A percentile compares a stretch with the other conserved stretches of the same genome.
phyloP scores from a whole-genome alignment of 495 filamentous ascomycete genomes.

The Bacidia gigantensis region DNA sequence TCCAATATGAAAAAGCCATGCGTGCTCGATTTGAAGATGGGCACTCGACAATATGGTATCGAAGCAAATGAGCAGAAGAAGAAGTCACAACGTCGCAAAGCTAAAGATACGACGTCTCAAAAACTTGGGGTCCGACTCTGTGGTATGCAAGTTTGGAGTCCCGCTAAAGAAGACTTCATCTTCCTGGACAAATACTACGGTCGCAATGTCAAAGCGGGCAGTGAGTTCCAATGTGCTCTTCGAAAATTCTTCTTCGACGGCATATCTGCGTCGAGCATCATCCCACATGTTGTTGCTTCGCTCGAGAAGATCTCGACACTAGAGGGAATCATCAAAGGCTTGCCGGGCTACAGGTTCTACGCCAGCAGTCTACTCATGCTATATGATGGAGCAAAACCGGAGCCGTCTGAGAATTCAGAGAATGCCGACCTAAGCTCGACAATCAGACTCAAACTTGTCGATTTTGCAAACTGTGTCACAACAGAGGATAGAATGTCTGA shows the following conservation, averaged over 20 bases:
- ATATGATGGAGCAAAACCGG: constrained; percentile 64
- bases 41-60: constrained; percentile 95
- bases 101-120: constrained; percentile 79
- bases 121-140: constrained; percentile 87
- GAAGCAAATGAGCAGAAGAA: constrained; percentile 86
- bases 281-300: constrained; percentile 74
- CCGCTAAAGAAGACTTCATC: constrained; percentile 62
- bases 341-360: constrained; percentile 87
- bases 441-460: constrained; percentile 91
- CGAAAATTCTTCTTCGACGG: constrained; percentile 87
- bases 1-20: constrained; percentile 93
- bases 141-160: constrained; percentile 92
- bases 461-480: constrained; percentile 95
- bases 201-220: constrained; percentile 72
- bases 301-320: constrained; percentile 68
- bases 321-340: constrained; percentile 63
- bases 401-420: constrained; percentile 7
- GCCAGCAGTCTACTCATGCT: constrained; percentile 87
- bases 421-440: constrained; percentile 28
- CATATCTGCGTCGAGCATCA: constrained; percentile 59
- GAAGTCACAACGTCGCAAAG: constrained; percentile 83
- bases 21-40: constrained; percentile 97
- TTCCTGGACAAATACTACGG: constrained; percentile 98
- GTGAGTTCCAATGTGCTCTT: constrained; percentile 80
- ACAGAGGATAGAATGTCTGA: constrained; percentile 56